Evolutionary conservation across 371 early-diverging fungal species (phyloP).

Genomic region (Circinella minor): DNA sequence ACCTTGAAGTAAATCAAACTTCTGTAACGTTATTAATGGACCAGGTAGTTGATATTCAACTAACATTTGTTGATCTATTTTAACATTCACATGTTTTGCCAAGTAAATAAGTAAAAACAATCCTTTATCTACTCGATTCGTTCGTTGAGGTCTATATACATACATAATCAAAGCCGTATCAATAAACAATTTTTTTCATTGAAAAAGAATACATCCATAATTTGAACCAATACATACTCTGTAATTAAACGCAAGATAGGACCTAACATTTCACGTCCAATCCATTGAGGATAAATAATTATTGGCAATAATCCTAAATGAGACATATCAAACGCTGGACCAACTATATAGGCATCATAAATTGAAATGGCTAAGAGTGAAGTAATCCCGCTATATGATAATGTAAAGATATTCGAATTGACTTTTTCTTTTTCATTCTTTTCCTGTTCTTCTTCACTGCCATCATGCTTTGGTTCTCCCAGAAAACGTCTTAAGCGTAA

Average conservation of each 20-base stretch:
- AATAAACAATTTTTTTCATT: background rate
- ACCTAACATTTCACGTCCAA: slow-evolving; percentile 19
- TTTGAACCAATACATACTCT: slow-evolving; percentile 1
- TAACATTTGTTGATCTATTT: background rate
- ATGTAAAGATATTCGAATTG: slow-evolving; percentile 4
- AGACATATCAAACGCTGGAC: background rate
- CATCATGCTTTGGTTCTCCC: background rate
- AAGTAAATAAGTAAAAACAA: slow-evolving; percentile 15
- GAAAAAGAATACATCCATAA: background rate
- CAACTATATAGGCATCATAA: slow-evolving; percentile 15
- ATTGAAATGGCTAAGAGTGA: slow-evolving; percentile 20
- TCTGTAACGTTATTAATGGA: background rate
- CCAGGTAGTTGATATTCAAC: background rate
- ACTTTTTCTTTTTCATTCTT: background rate
- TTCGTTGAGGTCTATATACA: background rate
- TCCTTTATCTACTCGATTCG: slow-evolving; percentile 16
- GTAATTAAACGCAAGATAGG: slow-evolving; percentile 8
- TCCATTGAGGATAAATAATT: slow-evolving; percentile 16
- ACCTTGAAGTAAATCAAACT: slow-evolving; percentile 1
- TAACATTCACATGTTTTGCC: slow-evolving; percentile 9
- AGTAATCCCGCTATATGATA: slow-evolving; percentile 18
- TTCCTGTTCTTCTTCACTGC: slow-evolving; percentile 1
- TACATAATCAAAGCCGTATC: background rate
- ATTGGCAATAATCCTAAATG: slow-evolving; percentile 9
- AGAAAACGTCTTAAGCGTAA: background rate